Evolutionary conservation across 2,329 filamentous ascomycete species (phyloP).

Genomic region (Diaporthe sp.): DNA sequence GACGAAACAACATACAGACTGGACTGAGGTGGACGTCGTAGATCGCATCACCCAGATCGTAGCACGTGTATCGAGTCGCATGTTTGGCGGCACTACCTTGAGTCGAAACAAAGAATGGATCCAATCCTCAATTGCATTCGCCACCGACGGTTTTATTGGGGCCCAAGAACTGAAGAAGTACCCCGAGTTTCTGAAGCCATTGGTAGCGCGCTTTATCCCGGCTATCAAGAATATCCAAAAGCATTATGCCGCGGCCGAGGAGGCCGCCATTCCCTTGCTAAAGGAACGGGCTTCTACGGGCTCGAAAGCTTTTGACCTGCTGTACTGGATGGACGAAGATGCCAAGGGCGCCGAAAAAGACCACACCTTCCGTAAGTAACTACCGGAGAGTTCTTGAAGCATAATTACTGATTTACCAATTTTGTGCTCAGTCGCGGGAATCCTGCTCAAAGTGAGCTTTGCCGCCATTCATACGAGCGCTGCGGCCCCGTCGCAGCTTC

Average conservation of each 20-base stretch:
- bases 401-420: background rate
- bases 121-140: slow-evolving; percentile 47
- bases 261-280: slow-evolving; percentile 47
- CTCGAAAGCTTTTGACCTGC: slow-evolving; percentile 44
- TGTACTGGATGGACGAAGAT: slow-evolving; percentile 46
- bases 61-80: slow-evolving; percentile 47
- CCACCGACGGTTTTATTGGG: slow-evolving; percentile 48
- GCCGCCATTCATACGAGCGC: slow-evolving; percentile 67
- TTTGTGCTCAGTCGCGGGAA: slow-evolving; percentile 42
- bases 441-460: slow-evolving; percentile 60
- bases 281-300: slow-evolving; percentile 20
- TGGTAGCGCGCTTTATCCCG: slow-evolving; percentile 46
- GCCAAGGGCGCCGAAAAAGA: slow-evolving; percentile 9
- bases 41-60: slow-evolving; percentile 46
- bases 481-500: slow-evolving; percentile 58
- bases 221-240: slow-evolving; percentile 47
- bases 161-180: slow-evolving; percentile 43
- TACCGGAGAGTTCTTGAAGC: slow-evolving; percentile 41
- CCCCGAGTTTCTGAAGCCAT: slow-evolving; percentile 46
- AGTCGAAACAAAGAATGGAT: slow-evolving; percentile 50
- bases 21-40: slow-evolving; percentile 46
- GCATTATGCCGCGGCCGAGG: slow-evolving; percentile 44
- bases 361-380: background rate
- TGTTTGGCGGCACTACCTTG: slow-evolving; percentile 47
- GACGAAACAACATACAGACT: background rate